Evolutionary conservation across 148 eudicot species (phyloP), one percentile per base, ranked within the genome.

Genomic region (Agrostemma githago): DNA sequence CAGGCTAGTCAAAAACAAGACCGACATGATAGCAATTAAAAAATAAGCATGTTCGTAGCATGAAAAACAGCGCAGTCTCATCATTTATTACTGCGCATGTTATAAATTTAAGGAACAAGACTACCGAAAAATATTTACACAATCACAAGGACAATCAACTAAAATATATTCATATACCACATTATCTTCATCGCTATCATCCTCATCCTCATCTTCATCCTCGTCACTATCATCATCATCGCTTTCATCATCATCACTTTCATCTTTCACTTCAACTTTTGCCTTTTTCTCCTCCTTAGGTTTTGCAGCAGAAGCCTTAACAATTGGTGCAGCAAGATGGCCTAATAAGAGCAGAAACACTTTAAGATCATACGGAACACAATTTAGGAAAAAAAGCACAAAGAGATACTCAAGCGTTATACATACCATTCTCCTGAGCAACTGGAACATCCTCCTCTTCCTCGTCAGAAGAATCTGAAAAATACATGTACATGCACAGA

Each of bases 151-250:
- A n/a, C 11, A 63, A 63, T 26, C 34, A 14, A 39, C 3, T 41
- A 41, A 66, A 40, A 6, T 40, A 16, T n/a, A 12, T 16, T 40
- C n/a, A 34, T 40, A 5, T 42, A n/a, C 37, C 48, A 14, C 44
- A 66, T 51, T 38, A 41, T 61, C 11, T 51, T 51, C 72, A 56
- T 20, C 15, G 61, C 71, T 83, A 82, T 82, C 77, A 60, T 83
- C 76, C 1, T 80, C 92, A 64, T 80, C 86, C 0, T 80, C 87
- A 38, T 72, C 83, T 40, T 77, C 83, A 20, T 72, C 78, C 14
- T 66, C 46, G n/a, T n/a, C n/a, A n/a, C n/a, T n/a, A n/a, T n/a
- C n/a, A 40, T 66, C 69, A 16, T 40, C 69, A 1, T 5, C 16
- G 68, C 17, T 12, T 43, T 59, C 78, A n/a, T 74, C 86, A 21